phyloP scores from a whole-genome alignment of 768 basidiomycete species.

The Xerocomus brunneocitrinus region DNA sequence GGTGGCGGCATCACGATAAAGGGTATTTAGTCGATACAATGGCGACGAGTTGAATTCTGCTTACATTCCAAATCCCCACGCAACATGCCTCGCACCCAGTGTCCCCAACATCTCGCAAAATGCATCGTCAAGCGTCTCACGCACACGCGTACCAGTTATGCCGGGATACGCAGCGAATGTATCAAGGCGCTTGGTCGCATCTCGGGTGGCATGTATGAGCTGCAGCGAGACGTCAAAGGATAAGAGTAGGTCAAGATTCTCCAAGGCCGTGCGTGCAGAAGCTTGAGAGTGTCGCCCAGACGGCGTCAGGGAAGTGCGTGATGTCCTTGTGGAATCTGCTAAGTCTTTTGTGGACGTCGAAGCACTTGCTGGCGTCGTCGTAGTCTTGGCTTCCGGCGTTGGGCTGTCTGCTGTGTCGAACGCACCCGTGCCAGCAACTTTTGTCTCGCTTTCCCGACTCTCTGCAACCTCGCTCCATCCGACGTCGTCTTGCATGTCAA shows the following conservation, averaged over 20 bases:
- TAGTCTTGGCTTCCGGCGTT: slow-evolving; percentile 1
- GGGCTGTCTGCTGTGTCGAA: background rate
- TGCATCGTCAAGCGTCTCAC: slow-evolving; percentile 91
- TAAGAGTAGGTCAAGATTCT: slow-evolving; percentile 75
- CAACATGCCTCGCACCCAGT: slow-evolving; percentile 73
- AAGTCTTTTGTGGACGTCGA: background rate
- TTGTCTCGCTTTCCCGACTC: slow-evolving; percentile 1
- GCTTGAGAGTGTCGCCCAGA: slow-evolving; percentile 6
- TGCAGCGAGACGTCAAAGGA: slow-evolving; percentile 89
- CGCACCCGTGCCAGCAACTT: background rate
- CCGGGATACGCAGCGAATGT: slow-evolving; percentile 87
- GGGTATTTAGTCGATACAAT: background rate
- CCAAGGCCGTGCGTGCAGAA: slow-evolving; percentile 12
- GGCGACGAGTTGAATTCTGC: slow-evolving; percentile 18
- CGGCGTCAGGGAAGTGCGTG: background rate
- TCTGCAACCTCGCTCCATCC: slow-evolving; percentile 23
- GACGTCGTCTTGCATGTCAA: slow-evolving; percentile 16
- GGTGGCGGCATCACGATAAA: background rate
- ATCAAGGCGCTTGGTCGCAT: slow-evolving; percentile 87
- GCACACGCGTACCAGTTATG: slow-evolving; percentile 78
- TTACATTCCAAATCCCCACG: slow-evolving; percentile 72
- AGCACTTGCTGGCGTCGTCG: background rate
- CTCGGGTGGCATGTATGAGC: slow-evolving; percentile 89
- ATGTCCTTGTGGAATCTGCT: background rate
- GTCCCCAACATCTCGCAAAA: slow-evolving; percentile 82